These are phyloP conservation scores for Neurospora tetraspora DNA, from an alignment of 495 filamentous ascomycete genomes.

Conservation along the genomic window DNA sequence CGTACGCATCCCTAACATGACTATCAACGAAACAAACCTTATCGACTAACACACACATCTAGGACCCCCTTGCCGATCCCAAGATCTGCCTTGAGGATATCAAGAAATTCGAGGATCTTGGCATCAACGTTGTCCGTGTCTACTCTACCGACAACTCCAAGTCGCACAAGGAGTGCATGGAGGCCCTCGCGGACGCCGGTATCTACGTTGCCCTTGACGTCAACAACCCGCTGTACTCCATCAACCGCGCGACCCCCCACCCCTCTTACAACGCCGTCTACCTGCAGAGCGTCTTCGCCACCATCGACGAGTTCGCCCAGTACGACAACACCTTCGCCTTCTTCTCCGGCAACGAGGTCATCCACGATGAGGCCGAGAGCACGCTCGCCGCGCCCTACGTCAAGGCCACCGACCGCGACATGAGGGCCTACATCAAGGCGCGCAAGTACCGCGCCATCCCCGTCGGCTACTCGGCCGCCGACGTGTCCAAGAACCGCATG, in stretches of 20 bases:
- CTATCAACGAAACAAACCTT: not conserved
- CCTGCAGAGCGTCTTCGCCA: constrained; percentile 88
- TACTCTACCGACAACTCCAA: constrained; percentile 88
- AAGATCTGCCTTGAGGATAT: constrained; percentile 75
- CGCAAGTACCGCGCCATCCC: constrained; percentile 70
- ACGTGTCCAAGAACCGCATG: constrained; percentile 76
- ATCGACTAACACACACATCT: constrained; percentile 12
- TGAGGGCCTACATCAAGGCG: constrained; percentile 72
- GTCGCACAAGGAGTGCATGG: constrained; percentile 82
- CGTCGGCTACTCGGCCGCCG: constrained; percentile 89
- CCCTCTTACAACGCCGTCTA: constrained; percentile 86
- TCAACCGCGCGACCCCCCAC: constrained; percentile 41
- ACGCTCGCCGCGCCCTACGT: constrained; percentile 74
- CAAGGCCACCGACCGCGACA: constrained; percentile 91
- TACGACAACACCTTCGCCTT: constrained; percentile 90
- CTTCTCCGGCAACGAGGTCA: constrained; percentile 97
- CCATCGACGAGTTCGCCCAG: constrained; percentile 78
- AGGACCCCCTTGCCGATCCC: constrained; percentile 71
- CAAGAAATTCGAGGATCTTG: constrained; percentile 70
- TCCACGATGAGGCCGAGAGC: constrained; percentile 70
- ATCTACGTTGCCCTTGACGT: constrained; percentile 89
- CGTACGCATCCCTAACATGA: constrained; percentile 12
- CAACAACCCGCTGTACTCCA: constrained; percentile 35
- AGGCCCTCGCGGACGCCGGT: constrained; percentile 65
- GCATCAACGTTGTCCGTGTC: constrained; percentile 85